phyloP scores from a whole-genome alignment of 148 eudicot genomes.

The Camellia lanceoleosa region DNA sequence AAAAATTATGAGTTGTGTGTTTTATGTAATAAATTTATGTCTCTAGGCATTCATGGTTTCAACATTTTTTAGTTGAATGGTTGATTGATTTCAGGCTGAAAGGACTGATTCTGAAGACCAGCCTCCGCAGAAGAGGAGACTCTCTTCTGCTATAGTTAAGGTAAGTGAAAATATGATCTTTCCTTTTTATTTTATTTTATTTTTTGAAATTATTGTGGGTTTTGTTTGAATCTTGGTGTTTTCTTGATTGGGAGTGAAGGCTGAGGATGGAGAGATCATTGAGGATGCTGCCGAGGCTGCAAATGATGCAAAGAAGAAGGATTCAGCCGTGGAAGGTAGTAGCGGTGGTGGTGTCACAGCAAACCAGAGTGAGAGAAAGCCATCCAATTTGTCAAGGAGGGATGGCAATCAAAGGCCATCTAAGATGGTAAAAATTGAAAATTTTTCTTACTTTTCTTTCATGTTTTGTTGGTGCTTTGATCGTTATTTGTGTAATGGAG shows the following conservation, averaged over 20 bases:
- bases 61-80: slow-evolving; percentile 5
- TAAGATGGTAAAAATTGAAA: slow-evolving; percentile 39
- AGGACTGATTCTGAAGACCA: slow-evolving; percentile 61
- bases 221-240: background rate
- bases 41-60: background rate
- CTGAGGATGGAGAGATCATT: slow-evolving; percentile 64
- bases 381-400: slow-evolving; percentile 39
- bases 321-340: slow-evolving; percentile 20
- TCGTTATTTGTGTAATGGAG: background rate
- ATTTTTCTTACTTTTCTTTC: background rate
- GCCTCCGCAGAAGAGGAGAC: slow-evolving; percentile 72
- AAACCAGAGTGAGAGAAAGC: slow-evolving; percentile 40
- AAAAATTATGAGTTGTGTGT: too few relatives aligned
- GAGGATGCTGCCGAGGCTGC: slow-evolving; percentile 41
- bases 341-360: slow-evolving; percentile 13
- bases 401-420: slow-evolving; percentile 46
- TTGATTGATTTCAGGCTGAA: slow-evolving; percentile 54
- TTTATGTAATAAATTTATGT: too few relatives aligned
- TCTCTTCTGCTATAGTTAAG: slow-evolving; percentile 88
- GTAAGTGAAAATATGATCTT: slow-evolving; percentile 25
- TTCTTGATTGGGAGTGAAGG: slow-evolving; percentile 38
- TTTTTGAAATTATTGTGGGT: background rate
- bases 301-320: slow-evolving; percentile 36
- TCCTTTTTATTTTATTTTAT: background rate
- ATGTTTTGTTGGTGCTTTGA: too few relatives aligned